Evolutionary conservation across 495 filamentous ascomycete species (phyloP).

Genomic region (Daldinia caldariorum): DNA sequence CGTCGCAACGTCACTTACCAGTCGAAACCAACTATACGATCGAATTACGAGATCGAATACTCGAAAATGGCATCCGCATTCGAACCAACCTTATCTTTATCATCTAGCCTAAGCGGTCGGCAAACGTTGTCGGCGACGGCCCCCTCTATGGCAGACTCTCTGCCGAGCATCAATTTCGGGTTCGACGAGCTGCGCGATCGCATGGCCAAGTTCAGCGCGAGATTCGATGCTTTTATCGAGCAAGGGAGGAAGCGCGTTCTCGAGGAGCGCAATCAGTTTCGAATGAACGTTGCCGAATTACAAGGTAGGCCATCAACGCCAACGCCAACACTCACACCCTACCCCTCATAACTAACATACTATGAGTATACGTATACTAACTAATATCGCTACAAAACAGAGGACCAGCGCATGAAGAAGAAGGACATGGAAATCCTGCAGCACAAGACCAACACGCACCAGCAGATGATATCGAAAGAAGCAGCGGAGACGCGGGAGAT

Average conservation of each 20-base stretch:
- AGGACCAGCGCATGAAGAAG: constrained; percentile 88
- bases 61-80: constrained; percentile 72
- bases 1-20: constrained; percentile 17
- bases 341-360: background rate
- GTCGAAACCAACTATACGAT: background rate
- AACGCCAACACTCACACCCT: background rate
- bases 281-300: constrained; percentile 85
- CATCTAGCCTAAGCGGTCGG: constrained; percentile 74
- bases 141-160: constrained; percentile 72
- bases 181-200: constrained; percentile 95
- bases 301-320: constrained; percentile 68
- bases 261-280: constrained; percentile 93
- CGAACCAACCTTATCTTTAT: constrained; percentile 79
- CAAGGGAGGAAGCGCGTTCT: constrained; percentile 85
- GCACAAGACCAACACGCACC: constrained; percentile 78
- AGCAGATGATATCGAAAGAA: constrained; percentile 85
- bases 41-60: background rate
- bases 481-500: constrained; percentile 87
- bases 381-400: constrained; percentile 54
- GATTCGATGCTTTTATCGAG: constrained; percentile 94
- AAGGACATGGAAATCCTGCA: constrained; percentile 86
- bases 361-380: background rate
- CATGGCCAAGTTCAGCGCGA: constrained; percentile 92
- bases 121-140: constrained; percentile 64
- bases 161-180: constrained; percentile 92